Conservation (phyloP, 2,329 filamentous ascomycete genomes). For the Leptoxyphium fumago region DNA sequence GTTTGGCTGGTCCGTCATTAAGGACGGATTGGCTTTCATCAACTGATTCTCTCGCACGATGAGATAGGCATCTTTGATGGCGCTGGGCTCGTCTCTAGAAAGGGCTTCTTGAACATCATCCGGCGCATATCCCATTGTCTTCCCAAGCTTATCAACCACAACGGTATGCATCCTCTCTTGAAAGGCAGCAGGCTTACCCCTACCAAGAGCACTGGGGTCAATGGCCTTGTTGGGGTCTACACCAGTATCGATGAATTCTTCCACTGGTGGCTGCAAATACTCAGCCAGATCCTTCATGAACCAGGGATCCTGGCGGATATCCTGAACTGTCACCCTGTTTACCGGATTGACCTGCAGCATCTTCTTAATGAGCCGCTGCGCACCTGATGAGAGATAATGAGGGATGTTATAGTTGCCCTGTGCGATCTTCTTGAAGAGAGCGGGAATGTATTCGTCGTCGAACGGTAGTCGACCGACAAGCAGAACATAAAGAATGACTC, state of each 20-base stretch:
- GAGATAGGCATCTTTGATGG: constrained; percentile 97
- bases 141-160: constrained; percentile 89
- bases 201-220: constrained; percentile 64
- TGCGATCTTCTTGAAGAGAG: constrained; percentile 93
- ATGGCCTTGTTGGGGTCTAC: constrained; percentile 87
- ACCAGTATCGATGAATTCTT: constrained; percentile 89
- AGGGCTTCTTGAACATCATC: constrained; percentile 91
- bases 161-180: constrained; percentile 84
- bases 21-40: constrained; percentile 74
- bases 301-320: constrained; percentile 89
- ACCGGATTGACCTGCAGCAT: constrained; percentile 95
- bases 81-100: constrained; percentile 81
- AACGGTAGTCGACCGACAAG: constrained; percentile 66
- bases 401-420: constrained; percentile 88
- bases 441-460: constrained; percentile 96
- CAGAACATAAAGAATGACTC: constrained; percentile 51
- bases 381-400: constrained; percentile 75
- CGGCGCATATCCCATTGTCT: constrained; percentile 94
- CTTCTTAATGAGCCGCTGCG: constrained; percentile 67
- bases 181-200: constrained; percentile 60
- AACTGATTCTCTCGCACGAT: constrained; percentile 96
- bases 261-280: constrained; percentile 74
- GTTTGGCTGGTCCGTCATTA: constrained; percentile 36
- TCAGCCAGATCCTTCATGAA: constrained; percentile 74
- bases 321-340: constrained; percentile 81